Conservation (phyloP, 2,329 filamentous ascomycete genomes). For the Fusarium sp. region DNA sequence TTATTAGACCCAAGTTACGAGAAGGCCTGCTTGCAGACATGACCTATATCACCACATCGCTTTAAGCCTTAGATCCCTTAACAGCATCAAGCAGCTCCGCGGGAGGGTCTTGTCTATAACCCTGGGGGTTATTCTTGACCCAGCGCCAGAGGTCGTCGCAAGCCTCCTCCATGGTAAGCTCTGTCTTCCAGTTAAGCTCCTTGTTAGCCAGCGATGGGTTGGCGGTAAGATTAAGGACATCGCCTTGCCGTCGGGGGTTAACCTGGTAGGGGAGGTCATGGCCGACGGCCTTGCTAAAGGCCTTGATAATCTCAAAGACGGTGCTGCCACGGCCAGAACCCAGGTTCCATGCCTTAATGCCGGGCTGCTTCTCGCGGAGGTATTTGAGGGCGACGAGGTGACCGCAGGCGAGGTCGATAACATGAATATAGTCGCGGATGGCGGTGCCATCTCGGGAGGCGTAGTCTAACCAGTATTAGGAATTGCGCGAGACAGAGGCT, state of each 20-base stretch:
- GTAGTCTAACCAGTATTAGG: slow-evolving; percentile 75
- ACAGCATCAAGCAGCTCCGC: slow-evolving; percentile 77
- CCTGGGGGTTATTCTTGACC: slow-evolving; percentile 96
- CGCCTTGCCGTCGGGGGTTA: slow-evolving; percentile 82
- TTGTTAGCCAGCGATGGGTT: slow-evolving; percentile 88
- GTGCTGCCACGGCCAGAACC: slow-evolving; percentile 95
- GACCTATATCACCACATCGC: slow-evolving; percentile 13
- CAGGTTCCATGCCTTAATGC: slow-evolving; percentile 95
- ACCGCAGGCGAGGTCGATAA: slow-evolving; percentile 86
- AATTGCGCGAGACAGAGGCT: neutral
- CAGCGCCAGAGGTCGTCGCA: slow-evolving; percentile 96
- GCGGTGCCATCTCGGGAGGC: slow-evolving; percentile 88
- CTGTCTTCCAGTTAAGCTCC: slow-evolving; percentile 92
- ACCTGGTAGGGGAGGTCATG: slow-evolving; percentile 89
- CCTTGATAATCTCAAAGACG: slow-evolving; percentile 96
- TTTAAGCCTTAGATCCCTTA: slow-evolving; percentile 56
- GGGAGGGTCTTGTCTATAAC: slow-evolving; percentile 92
- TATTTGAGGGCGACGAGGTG: slow-evolving; percentile 92
- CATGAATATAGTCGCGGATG: slow-evolving; percentile 98
- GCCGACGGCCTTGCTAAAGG: slow-evolving; percentile 89
- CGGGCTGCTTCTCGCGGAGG: slow-evolving; percentile 84
- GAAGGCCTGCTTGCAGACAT: slow-evolving; percentile 28
- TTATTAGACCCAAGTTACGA: slow-evolving; percentile 19
- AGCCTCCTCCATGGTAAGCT: slow-evolving; percentile 89
- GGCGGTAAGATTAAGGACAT: slow-evolving; percentile 94